Percentiles rank a stretch among this genome's conserved stretches.
These are phyloP conservation scores for Angophora floribunda DNA, from an alignment of 345 rosid genomes.

Conservation along the genomic window DNA sequence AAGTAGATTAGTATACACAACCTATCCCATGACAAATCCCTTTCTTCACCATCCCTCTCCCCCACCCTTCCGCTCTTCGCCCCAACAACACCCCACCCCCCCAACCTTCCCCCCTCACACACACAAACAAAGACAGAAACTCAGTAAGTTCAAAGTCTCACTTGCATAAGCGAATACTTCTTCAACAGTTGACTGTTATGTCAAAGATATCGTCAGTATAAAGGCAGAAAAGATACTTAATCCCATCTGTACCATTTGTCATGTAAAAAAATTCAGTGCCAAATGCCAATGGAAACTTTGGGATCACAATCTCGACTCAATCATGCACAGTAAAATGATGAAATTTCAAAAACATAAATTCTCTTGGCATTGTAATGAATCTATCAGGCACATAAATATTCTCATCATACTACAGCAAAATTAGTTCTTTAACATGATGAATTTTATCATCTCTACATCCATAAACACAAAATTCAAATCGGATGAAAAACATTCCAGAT, in stretches of 20 bases:
- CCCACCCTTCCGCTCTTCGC: background rate
- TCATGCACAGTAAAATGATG: background rate
- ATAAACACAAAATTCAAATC: background rate
- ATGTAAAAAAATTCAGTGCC: background rate
- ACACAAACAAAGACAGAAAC: background rate
- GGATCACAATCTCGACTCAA: background rate
- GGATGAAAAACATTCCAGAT: background rate
- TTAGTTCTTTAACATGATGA: background rate
- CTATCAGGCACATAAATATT: background rate
- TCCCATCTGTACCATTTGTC: background rate
- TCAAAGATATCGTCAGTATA: background rate
- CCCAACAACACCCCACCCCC: background rate
- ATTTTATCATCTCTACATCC: background rate
- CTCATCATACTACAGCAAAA: background rate
- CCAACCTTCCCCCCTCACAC: background rate
- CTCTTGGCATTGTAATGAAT: background rate
- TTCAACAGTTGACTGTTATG: background rate
- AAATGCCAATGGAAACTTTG: background rate
- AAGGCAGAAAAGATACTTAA: background rate
- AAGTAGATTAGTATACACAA: background rate
- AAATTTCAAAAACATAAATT: background rate
- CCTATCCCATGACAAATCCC: background rate
- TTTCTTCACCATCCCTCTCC: background rate
- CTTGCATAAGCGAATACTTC: background rate
- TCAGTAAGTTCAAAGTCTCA: background rate